Evolutionary conservation across 768 basidiomycete genomes (phyloP), one percentile per base, ranked within the genome.

Genomic region (Phylloporus arenicola): DNA sequence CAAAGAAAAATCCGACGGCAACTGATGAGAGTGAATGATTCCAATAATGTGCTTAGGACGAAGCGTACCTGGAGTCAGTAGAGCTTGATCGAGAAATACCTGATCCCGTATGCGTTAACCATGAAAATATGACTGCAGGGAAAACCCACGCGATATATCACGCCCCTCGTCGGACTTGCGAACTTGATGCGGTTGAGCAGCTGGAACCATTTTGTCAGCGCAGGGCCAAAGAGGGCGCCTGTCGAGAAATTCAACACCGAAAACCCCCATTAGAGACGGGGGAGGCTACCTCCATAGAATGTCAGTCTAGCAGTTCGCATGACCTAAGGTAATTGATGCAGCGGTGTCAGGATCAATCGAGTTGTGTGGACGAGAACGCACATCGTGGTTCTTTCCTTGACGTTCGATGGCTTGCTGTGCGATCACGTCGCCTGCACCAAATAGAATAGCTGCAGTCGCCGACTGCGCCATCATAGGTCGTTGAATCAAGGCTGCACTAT

Each of bases 391-490:
- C 47, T 61, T 72, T 6, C 90, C 88, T 56, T 73, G 79, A 59
- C 73, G 74, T 62, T 94, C 93, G 17, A 94, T 78, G 1, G 71
- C 78, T 67, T 95, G 93, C 68, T 96, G 92, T 0, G 92, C 92
- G 38, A 94, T 77, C 1, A 92, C 59, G 62, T 92, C 90, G 19
- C 87, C 88, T 6, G 77, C 72, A 39, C 86, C 83, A 55, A 90
- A 91, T 9, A 91, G 70, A 45, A 84, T 57, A 1, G 76, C 79
- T 0, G 84, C 84, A 1, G 86, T 86, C 0, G 69, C 67, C 50
- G 82, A 86, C 56, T 87, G 84, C 2, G 81, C 69, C 16, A 80
- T 47, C 70, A 86, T 72, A 0, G 87, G 86, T 12, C 79, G 74
- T 11, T 82, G 77, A 45, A 84, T 67, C 19, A 88, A 75, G 17